These are phyloP conservation scores for Rubus idaeus DNA, from an alignment of 306 rosid species.

Conservation along the genomic window DNA sequence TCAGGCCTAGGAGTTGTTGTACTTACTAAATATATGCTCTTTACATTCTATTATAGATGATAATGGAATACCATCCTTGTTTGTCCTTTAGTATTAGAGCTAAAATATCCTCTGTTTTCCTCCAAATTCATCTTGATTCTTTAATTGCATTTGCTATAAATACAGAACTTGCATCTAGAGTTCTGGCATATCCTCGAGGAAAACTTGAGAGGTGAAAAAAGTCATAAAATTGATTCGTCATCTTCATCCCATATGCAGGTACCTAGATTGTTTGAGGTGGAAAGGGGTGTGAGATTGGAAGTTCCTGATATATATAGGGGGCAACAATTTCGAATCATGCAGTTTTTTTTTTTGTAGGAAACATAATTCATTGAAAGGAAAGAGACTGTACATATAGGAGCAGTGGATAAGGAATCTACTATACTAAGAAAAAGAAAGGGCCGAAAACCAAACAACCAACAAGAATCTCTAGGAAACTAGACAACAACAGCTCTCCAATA, in stretches of 20 bases:
- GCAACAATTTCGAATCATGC: not conserved
- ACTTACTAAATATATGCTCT: not conserved
- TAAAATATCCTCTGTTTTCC: not conserved
- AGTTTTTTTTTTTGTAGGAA: no score
- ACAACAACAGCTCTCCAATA: not conserved
- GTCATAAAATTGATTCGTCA: no score
- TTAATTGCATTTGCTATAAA: no score
- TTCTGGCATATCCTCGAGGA: no score
- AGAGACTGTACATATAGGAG: not conserved
- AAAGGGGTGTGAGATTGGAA: not conserved
- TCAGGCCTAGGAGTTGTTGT: not conserved
- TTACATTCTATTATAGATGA: not conserved
- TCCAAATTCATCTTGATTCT: not conserved
- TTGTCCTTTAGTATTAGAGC: not conserved
- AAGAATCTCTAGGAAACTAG: not conserved
- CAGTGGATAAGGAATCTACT: not conserved
- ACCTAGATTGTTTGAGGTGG: not conserved
- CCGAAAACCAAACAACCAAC: not conserved
- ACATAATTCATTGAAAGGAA: not conserved
- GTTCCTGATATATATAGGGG: not conserved
- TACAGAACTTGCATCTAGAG: no score
- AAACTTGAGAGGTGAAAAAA: no score
- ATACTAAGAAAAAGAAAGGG: not conserved
- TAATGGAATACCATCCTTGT: not conserved
- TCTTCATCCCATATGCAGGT: not conserved